These are phyloP conservation scores for Cladosporium sp. DNA, from an alignment of 2,329 filamentous ascomycete species.

Conservation along the genomic window DNA sequence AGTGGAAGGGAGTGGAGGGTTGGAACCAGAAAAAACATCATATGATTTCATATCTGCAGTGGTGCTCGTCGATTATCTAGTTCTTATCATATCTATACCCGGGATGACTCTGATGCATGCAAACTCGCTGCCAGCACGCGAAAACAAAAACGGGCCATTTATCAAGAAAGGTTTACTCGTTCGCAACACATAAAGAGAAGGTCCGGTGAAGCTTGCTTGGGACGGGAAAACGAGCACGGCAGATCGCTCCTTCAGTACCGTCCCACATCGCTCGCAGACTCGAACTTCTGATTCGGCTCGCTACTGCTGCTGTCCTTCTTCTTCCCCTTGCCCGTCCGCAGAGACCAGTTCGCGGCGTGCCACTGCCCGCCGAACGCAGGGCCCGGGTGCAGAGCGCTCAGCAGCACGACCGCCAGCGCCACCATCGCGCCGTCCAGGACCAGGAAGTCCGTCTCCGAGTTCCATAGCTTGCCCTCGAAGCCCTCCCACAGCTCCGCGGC, in stretches of 20 bases:
- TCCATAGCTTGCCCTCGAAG: conserved; percentile 59
- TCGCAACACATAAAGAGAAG: no score
- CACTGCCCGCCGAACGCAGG: conserved; percentile 32
- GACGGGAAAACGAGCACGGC: no score
- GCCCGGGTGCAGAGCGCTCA: conserved; percentile 53
- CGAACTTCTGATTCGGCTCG: neutral
- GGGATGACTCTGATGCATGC: no score
- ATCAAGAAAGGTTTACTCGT: no score
- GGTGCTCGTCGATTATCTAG: no score
- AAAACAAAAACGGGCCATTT: no score
- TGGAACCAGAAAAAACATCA: no score
- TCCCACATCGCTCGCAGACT: neutral
- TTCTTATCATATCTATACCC: no score
- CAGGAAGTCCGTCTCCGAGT: conserved; percentile 52
- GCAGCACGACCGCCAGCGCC: conserved; percentile 43
- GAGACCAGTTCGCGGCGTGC: conserved; percentile 30
- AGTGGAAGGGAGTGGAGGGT: no score
- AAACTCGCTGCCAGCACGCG: no score
- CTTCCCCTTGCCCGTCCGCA: conserved; percentile 7
- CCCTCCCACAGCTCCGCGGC: conserved; percentile 65
- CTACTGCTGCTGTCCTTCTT: neutral
- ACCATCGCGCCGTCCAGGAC: conserved; percentile 57
- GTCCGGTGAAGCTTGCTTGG: no score
- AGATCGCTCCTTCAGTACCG: neutral
- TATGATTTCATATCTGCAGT: no score